These are phyloP conservation scores for Torulaspora quercuum DNA, from an alignment of 805 yeast species.

Conservation along the genomic window DNA sequence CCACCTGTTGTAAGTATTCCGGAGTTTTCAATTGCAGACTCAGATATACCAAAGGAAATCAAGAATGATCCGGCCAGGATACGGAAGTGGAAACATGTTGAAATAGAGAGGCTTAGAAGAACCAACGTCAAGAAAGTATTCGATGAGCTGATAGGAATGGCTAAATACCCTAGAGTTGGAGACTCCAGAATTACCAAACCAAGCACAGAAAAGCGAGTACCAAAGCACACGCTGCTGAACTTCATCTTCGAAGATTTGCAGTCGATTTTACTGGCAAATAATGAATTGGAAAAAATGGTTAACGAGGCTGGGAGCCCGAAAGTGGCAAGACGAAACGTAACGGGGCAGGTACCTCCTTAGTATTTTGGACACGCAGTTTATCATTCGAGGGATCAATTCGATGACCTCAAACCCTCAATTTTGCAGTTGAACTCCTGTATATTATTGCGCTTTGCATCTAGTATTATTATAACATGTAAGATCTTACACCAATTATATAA, in stretches of 20 bases:
- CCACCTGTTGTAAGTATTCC: slow-evolving; percentile 26
- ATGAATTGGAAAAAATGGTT: slow-evolving; percentile 21
- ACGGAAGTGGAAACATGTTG: slow-evolving; percentile 37
- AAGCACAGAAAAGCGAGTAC: slow-evolving; percentile 27
- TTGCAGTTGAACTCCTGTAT: too few species aligned
- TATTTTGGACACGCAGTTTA: too few species aligned
- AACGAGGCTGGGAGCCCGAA: neutral
- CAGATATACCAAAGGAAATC: slow-evolving; percentile 25
- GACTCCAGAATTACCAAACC: slow-evolving; percentile 13
- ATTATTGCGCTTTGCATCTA: too few species aligned
- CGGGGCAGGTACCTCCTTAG: too few species aligned
- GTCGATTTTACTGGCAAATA: slow-evolving; percentile 28
- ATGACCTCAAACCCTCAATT: too few species aligned
- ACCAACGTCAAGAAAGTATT: slow-evolving; percentile 31
- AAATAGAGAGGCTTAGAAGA: slow-evolving; percentile 33
- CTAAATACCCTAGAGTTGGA: slow-evolving; percentile 23
- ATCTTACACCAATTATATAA: too few species aligned
- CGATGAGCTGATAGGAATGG: slow-evolving; percentile 26
- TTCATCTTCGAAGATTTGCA: slow-evolving; percentile 34
- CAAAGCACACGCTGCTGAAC: slow-evolving; percentile 34
- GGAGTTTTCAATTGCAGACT: slow-evolving; percentile 25
- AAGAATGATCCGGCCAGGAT: slow-evolving; percentile 19
- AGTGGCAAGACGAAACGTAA: too few species aligned
- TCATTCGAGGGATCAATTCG: too few species aligned
- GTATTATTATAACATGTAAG: too few species aligned